Evolutionary conservation across 148 eudicot species (phyloP), one percentile per base, ranked within the genome.

Genomic region (Rhododendron vialii): DNA sequence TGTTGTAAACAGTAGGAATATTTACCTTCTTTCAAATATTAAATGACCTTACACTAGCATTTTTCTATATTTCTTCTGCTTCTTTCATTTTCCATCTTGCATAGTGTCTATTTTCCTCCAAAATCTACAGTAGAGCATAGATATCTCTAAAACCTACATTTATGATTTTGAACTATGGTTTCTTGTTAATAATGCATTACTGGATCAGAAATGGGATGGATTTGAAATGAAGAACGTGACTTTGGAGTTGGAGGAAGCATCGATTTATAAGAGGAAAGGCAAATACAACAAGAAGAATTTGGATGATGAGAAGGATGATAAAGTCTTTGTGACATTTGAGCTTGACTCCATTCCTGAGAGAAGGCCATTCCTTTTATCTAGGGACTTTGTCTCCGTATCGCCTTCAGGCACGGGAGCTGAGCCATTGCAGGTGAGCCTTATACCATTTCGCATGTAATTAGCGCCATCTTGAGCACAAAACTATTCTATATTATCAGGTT

Each of bases 141-240:
- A 38, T 38, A 38, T 38, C 41, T 38, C 41, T 38, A 38, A 38
- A 38, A 38, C 6, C 75, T 28, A 30, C 36, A 69, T 13, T 28
- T 13, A 12, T 12, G 35, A 30, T 69, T 69, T 78, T 43, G 50
- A 9, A 20, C 41, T 38, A 38, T 38, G 41, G 41, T 38, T 38
- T 38, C 41, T 38, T 38, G 41, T 38, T 41, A 41, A 41, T 45
- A 20, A 78, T 45, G 81, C 81, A 38, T 63, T 61, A 36, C 38
- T 79, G 76, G 41, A 45, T 8, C 83, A 88, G 90, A 88, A 88
- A 83, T 88, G 88, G 88, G 61, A 83, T 80, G 86, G 65, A 15
- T 88, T 88, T 51, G 76, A 82, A 80, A 88, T 88, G 90, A 79
- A 78, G 88, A 69, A 86, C 80, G 84, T 88, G 50, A 86, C 80